phyloP scores from a whole-genome alignment of 2,329 filamentous ascomycete genomes.

The Dactylellina parvicollis region DNA sequence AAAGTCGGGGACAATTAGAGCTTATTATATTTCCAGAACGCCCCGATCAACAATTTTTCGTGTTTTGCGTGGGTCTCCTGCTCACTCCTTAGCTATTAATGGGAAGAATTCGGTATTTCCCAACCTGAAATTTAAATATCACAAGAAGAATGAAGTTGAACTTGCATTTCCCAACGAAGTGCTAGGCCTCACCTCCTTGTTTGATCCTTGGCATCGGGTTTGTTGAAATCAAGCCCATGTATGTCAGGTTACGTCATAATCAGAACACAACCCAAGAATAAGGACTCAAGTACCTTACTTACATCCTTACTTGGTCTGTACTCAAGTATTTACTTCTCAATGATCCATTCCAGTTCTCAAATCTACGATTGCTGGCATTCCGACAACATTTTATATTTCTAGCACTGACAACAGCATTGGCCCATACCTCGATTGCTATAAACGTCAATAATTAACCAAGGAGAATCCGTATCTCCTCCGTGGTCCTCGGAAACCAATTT shows the following conservation, averaged over 20 bases:
- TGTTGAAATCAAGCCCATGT: conserved; percentile 38
- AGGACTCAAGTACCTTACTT: no score
- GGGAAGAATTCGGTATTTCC: not conserved
- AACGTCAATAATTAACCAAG: conserved; percentile 59
- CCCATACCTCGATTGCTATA: no score
- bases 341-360: no score
- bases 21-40: not conserved
- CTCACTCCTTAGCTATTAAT: no score
- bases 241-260: conserved; percentile 22
- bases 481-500: conserved; percentile 69
- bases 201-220: conserved; percentile 31
- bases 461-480: conserved; percentile 70
- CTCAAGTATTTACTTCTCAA: no score
- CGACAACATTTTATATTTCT: no score
- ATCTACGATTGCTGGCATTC: no score
- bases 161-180: conserved; percentile 40
- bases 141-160: conserved; percentile 29
- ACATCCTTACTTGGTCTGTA: no score
- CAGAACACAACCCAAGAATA: not conserved
- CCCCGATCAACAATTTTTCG: no score
- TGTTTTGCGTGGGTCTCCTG: no score
- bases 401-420: no score
- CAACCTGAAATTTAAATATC: conserved; percentile 15
- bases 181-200: conserved; percentile 25
- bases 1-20: no score